Conservation (phyloP, 495 filamentous ascomycete genomes). For the Sordaria brevicollis region DNA sequence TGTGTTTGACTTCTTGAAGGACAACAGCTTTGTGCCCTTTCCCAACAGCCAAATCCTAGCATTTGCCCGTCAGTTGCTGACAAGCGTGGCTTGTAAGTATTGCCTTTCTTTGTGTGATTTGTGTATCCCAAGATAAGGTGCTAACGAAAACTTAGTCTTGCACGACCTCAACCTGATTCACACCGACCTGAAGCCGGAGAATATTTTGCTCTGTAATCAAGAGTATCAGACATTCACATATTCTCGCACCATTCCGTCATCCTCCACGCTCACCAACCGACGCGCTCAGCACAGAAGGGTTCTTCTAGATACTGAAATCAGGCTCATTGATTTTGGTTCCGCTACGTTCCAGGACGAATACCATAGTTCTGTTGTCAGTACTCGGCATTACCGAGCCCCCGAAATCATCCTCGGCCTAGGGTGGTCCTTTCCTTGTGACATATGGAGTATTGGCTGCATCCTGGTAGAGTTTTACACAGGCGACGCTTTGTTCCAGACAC, state of each 20-base stretch:
- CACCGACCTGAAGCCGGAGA: constrained; percentile 96
- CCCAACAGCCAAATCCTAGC: constrained; percentile 98
- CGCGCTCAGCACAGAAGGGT: constrained; percentile 78
- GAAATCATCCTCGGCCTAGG: constrained; percentile 96
- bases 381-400: constrained; percentile 88
- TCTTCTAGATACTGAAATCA: constrained; percentile 88
- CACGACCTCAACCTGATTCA: constrained; percentile 98
- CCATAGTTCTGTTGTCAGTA: constrained; percentile 93
- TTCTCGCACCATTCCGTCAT: constrained; percentile 87
- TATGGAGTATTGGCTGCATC: constrained; percentile 99
- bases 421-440: constrained; percentile 96
- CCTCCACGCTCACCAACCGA: constrained; percentile 64
- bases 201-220: constrained; percentile 87
- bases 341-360: constrained; percentile 98
- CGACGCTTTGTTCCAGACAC: constrained; percentile 94
- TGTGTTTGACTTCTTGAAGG: constrained; percentile 97
- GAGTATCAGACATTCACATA: constrained; percentile 95
- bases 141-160: constrained; percentile 52
- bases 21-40: constrained; percentile 89
- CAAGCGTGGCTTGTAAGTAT: constrained; percentile 95
- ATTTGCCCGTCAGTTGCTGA: constrained; percentile 90
- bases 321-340: constrained; percentile 94
- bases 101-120: background rate
- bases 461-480: constrained; percentile 98
- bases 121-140: background rate